Evolutionary conservation across 352 stramenopile genomes (phyloP).

Genomic region (Globisporangium uncinulatum): DNA sequence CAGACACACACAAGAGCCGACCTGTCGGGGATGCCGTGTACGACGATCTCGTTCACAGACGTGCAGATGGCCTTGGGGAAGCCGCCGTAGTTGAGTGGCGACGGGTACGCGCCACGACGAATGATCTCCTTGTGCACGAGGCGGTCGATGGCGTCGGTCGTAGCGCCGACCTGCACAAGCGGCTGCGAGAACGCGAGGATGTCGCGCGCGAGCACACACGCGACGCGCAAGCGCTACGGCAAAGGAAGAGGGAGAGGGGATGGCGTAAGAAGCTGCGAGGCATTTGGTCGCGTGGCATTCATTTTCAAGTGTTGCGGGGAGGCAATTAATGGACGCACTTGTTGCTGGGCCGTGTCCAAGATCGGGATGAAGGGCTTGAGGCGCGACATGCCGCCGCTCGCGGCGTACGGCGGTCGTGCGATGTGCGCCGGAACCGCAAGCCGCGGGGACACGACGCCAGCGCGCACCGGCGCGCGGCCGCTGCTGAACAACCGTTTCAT

Average conservation of each 20-base stretch:
- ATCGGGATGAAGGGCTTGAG: conserved; percentile 77
- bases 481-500: conserved; percentile 29
- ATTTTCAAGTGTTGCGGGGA: too few relatives aligned
- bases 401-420: conserved; percentile 54
- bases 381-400: conserved; percentile 53
- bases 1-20: conserved; percentile 1
- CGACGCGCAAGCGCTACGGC: conserved; percentile 39
- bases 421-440: conserved; percentile 52
- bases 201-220: conserved; percentile 70
- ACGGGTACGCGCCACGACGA: conserved; percentile 78
- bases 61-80: conserved; percentile 96
- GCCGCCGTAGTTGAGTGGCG: conserved; percentile 90
- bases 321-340: too few relatives aligned
- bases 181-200: conserved; percentile 72
- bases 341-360: conserved; percentile 58
- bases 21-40: conserved; percentile 96
- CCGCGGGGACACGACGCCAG: conserved; percentile 40
- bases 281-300: too few relatives aligned
- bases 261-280: too few relatives aligned
- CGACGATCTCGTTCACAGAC: conserved; percentile 96
- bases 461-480: conserved; percentile 34
- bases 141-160: conserved; percentile 93
- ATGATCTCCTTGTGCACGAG: conserved; percentile 91
- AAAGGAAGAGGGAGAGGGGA: too few relatives aligned
- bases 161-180: conserved; percentile 77